These are phyloP conservation scores for Hypomontagnella submonticulosa DNA, from an alignment of 495 filamentous ascomycete species.

Conservation along the genomic window DNA sequence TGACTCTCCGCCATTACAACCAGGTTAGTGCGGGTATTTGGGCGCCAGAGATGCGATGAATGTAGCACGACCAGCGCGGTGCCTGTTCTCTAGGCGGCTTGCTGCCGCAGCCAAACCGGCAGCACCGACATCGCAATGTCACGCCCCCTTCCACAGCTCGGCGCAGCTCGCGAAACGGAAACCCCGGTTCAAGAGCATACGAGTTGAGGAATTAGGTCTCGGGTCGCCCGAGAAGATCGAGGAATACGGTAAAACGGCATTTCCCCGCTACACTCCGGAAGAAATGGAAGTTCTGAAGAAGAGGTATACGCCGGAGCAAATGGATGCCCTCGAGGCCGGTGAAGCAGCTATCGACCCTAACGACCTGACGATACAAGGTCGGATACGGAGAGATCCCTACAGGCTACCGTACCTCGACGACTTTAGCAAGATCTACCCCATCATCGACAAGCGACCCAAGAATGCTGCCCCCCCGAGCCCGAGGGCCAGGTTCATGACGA, in stretches of 20 bases:
- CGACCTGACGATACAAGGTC: conserved; percentile 79
- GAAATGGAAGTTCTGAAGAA: conserved; percentile 71
- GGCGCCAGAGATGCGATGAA: conserved; percentile 47
- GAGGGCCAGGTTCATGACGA: conserved; percentile 68
- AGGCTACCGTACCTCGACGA: conserved; percentile 84
- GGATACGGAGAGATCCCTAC: conserved; percentile 75
- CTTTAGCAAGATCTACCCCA: conserved; percentile 77
- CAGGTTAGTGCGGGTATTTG: conserved; percentile 29
- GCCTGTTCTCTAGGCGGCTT: conserved; percentile 49
- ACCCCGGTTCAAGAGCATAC: conserved; percentile 57
- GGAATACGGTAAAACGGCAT: conserved; percentile 58
- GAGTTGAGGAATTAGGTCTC: conserved; percentile 57
- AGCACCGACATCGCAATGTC: conserved; percentile 46
- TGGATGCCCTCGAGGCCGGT: conserved; percentile 85
- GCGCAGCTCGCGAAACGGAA: conserved; percentile 53
- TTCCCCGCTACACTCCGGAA: conserved; percentile 72
- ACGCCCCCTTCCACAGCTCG: conserved; percentile 58
- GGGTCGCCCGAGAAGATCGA: conserved; percentile 52
- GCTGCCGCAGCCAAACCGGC: conserved; percentile 37
- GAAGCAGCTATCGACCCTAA: conserved; percentile 82
- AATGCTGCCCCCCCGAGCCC: conserved; percentile 60
- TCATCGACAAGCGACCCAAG: conserved; percentile 69
- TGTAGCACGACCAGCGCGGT: conserved; percentile 47
- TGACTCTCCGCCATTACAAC: conserved; percentile 24
- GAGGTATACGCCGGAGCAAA: conserved; percentile 81